These are phyloP conservation scores for Coprinellus micaceus DNA, from an alignment of 768 basidiomycete species.

Conservation along the genomic window DNA sequence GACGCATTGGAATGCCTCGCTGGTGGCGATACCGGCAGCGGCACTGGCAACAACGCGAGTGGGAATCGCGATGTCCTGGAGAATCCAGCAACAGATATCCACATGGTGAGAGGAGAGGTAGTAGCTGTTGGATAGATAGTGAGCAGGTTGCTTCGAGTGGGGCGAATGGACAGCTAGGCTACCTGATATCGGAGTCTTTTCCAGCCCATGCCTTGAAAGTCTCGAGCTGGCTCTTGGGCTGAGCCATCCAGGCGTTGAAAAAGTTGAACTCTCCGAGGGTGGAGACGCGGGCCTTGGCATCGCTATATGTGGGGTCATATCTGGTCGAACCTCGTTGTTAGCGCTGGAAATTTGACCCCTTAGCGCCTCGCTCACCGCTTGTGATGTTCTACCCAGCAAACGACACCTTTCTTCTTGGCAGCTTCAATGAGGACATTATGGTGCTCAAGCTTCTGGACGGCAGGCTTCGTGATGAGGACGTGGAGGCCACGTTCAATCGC, in stretches of 20 bases:
- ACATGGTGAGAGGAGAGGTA: slow-evolving; percentile 96
- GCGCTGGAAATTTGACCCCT: neutral
- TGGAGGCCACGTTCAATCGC: slow-evolving; percentile 84
- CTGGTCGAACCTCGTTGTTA: slow-evolving; percentile 27
- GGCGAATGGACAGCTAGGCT: neutral
- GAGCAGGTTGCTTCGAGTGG: slow-evolving; percentile 11
- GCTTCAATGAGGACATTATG: slow-evolving; percentile 75
- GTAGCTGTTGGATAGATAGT: slow-evolving; percentile 48
- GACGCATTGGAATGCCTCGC: slow-evolving; percentile 84
- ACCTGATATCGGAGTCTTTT: slow-evolving; percentile 91
- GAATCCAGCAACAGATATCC: slow-evolving; percentile 83
- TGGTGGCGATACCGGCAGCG: slow-evolving; percentile 85
- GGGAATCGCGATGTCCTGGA: slow-evolving; percentile 70
- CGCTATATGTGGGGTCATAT: slow-evolving; percentile 90
- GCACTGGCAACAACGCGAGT: slow-evolving; percentile 89
- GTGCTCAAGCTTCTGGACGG: slow-evolving; percentile 79
- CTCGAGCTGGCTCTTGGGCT: slow-evolving; percentile 91
- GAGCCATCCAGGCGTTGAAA: slow-evolving; percentile 97
- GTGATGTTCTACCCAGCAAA: slow-evolving; percentile 94
- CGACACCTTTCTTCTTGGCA: slow-evolving; percentile 74
- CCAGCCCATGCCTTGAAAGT: slow-evolving; percentile 96
- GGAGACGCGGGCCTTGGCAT: slow-evolving; percentile 75
- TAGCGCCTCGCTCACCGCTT: slow-evolving; percentile 55
- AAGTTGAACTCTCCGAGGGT: slow-evolving; percentile 90
- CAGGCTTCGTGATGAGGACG: slow-evolving; percentile 91